Base-by-base conservation (phyloP, 2,329 filamentous ascomycete genomes). In the Aspergillus brasiliensis region DNA sequence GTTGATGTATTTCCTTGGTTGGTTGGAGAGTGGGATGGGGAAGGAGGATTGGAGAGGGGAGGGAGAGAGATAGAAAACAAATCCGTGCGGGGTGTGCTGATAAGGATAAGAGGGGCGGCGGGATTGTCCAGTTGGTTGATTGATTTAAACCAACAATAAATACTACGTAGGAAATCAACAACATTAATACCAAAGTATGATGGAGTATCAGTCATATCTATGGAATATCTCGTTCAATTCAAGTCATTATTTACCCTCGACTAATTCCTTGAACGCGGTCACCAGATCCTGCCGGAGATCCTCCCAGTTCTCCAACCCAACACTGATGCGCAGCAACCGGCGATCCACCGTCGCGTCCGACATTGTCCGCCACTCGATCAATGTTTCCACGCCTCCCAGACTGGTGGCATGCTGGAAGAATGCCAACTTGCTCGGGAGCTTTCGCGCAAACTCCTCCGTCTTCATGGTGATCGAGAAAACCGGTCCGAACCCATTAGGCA, bases 361-460 rank as follows among this genome's bases (percentile, higher is more conserved):
- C 91, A 99, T 95, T 51, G 90, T 86, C 60, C 95, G 84, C 95
- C 95, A 99, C 83, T 99, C 95, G 68, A 99, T 93, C 80, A 98
- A 78, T 71, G 91, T 95, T 84, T 98, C 95, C 8, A 98, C 92
- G 4, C 95, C 94, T 2, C 95, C 95, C 27, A 98, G 78, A 75
- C 91, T 96, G 2, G 95, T 99, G 5, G 95, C 95, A 77, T 99
- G 95, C 69, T 97, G 91, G 80, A 98, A 98, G 47, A 97, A 83
- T 2, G 82, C 73, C 73, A 98, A 78, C 75, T 91, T 90, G 70
- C 88, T 90, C 3, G 95, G 95, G 64, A 99, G 77, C 28, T 80
- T 76, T 65, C 83, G 85, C 3, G 95, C 93, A 54, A 84, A 72
- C 1, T 81, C 78, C 62, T 84, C 81, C 2, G 83, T 79, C 69